These are phyloP conservation scores for Hemileccinum impolitum DNA, from an alignment of 768 basidiomycete genomes.

Conservation along the genomic window DNA sequence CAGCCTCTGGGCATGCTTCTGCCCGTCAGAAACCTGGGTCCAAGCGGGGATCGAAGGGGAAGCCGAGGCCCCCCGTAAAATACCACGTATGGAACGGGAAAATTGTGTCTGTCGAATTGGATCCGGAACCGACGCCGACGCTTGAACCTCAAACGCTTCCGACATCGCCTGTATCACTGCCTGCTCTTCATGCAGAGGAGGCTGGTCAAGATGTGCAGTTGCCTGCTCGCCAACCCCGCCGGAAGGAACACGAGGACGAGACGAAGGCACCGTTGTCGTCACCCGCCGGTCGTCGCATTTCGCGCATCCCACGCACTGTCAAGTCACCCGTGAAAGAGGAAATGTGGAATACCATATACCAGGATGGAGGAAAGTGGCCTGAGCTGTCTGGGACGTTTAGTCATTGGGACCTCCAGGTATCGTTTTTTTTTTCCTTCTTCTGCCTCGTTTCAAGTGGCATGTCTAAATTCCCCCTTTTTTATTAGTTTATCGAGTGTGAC, in stretches of 20 bases:
- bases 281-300: not conserved
- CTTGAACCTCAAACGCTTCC: not conserved
- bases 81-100: conserved; percentile 16
- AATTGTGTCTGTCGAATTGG: conserved; percentile 7
- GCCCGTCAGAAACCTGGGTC: not conserved
- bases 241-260: not conserved
- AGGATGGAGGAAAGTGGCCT: conserved; percentile 12
- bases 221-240: not conserved
- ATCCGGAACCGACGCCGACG: not conserved
- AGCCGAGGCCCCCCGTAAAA: not conserved
- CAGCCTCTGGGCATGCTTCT: not conserved
- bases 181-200: not conserved
- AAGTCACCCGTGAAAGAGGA: conserved; percentile 2
- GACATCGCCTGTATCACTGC: not conserved
- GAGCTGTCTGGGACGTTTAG: conserved; percentile 5
- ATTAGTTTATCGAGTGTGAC: conserved; percentile 36
- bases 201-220: not conserved
- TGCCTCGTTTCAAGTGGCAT: not conserved
- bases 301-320: not conserved
- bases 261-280: conserved; percentile 2
- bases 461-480: not conserved
- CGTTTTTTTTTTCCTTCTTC: no score
- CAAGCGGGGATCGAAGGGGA: not conserved
- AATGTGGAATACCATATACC: not conserved
- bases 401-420: conserved; percentile 25